Percentiles rank a stretch among this genome's conserved stretches.
These are phyloP conservation scores for Cladosporium sp. DNA, from an alignment of 2,329 filamentous ascomycete genomes.

Conservation along the genomic window DNA sequence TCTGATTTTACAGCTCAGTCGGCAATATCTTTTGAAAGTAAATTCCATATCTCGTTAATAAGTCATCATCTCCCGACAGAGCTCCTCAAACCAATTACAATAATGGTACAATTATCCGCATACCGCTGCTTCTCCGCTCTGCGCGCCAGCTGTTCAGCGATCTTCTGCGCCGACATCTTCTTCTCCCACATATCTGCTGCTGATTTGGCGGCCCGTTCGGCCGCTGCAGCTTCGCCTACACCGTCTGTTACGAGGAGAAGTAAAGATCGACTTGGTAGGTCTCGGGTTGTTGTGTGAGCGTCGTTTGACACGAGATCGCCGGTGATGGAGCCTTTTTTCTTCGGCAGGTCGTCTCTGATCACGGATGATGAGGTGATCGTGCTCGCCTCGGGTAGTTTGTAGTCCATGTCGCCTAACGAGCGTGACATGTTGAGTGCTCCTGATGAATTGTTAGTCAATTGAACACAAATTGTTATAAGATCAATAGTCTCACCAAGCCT, in stretches of 20 bases:
- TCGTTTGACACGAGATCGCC: slow-evolving; percentile 11
- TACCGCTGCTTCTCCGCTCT: slow-evolving; percentile 5
- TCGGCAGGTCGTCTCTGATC: slow-evolving; percentile 6
- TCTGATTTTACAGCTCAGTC: too few relatives aligned
- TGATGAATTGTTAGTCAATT: too few relatives aligned
- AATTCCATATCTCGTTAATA: too few relatives aligned
- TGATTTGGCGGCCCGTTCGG: neutral
- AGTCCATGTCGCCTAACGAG: slow-evolving; percentile 8
- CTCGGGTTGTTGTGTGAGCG: neutral
- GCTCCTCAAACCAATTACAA: slow-evolving; percentile 3
- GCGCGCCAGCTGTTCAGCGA: slow-evolving; percentile 6
- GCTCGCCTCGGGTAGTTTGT: slow-evolving; percentile 9
- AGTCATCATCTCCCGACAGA: neutral
- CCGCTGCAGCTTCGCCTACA: slow-evolving; percentile 6
- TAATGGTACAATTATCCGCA: slow-evolving; percentile 8
- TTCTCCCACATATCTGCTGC: slow-evolving; percentile 12
- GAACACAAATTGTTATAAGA: neutral
- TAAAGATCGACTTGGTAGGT: neutral
- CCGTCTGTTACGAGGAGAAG: slow-evolving; percentile 5
- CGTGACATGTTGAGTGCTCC: slow-evolving; percentile 11
- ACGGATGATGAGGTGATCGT: slow-evolving; percentile 9
- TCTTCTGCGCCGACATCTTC: slow-evolving; percentile 6
- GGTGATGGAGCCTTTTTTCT: slow-evolving; percentile 8
- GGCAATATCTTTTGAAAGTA: too few relatives aligned
- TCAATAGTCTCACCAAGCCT: slow-evolving; percentile 4